Percentiles rank a stretch among this genome's conserved stretches.
Conservation (phyloP, 495 filamentous ascomycete species). For the Penicillium atrosanguineum region DNA sequence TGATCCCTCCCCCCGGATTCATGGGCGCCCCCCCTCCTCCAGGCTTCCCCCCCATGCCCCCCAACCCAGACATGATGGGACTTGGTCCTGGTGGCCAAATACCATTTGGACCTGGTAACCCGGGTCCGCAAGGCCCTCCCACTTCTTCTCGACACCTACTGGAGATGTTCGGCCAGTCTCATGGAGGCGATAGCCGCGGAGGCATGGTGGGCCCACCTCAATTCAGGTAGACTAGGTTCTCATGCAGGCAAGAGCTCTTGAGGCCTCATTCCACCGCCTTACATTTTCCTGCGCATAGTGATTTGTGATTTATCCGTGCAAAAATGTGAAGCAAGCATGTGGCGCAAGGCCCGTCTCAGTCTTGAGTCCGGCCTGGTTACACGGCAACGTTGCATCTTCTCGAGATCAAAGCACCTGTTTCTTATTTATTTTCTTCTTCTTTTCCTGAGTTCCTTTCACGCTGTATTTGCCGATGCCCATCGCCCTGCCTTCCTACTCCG, state of each 20-base stretch:
- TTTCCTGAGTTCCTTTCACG: background rate
- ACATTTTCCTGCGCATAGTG: conserved; percentile 7
- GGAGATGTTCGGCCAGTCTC: conserved; percentile 47
- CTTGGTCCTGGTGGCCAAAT: conserved; percentile 33
- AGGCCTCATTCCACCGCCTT: background rate
- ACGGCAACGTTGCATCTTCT: conserved; percentile 11
- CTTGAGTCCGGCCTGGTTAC: conserved; percentile 8
- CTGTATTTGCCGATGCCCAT: conserved; percentile 21
- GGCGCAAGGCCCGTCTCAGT: conserved; percentile 3
- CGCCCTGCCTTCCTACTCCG: conserved; percentile 7
- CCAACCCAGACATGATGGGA: conserved; percentile 44
- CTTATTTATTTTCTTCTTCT: conserved; percentile 5
- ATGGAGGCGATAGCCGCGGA: conserved; percentile 34
- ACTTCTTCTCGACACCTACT: conserved; percentile 44
- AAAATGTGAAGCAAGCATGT: conserved; percentile 10
- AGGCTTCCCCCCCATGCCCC: conserved; percentile 47
- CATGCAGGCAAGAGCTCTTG: background rate
- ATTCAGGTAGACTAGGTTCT: conserved; percentile 25
- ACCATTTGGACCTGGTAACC: conserved; percentile 39
- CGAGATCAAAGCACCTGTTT: conserved; percentile 14
- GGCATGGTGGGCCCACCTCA: conserved; percentile 45
- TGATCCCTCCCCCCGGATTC: conserved; percentile 53
- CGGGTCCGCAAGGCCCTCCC: conserved; percentile 39
- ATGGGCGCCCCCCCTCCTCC: conserved; percentile 45
- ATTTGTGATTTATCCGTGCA: conserved; percentile 14